Conservation (phyloP, 2,329 filamentous ascomycete genomes). For the Trichoderma polysporum region DNA sequence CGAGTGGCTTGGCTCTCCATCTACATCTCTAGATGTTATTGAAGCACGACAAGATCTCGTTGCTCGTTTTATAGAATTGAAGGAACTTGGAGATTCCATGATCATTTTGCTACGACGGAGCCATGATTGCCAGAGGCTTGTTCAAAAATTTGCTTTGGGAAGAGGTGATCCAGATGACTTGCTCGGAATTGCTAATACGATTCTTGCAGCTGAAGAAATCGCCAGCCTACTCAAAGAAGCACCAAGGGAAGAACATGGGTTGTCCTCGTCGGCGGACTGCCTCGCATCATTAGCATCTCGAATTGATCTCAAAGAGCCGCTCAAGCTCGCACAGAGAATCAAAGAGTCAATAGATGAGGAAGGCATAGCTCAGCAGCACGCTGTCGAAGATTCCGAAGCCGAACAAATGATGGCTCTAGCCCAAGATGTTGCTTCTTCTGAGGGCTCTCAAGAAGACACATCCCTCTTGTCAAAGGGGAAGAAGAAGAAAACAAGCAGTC, state of each 20-base stretch:
- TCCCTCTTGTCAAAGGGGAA: constrained; percentile 55
- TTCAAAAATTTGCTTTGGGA: constrained; percentile 92
- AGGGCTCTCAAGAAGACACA: constrained; percentile 60
- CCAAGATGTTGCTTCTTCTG: constrained; percentile 65
- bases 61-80: constrained; percentile 66
- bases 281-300: constrained; percentile 51
- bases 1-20: constrained; percentile 85
- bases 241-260: constrained; percentile 20
- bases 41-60: constrained; percentile 80
- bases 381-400: constrained; percentile 70
- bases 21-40: constrained; percentile 80
- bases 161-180: constrained; percentile 91
- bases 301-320: constrained; percentile 66
- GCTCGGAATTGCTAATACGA: constrained; percentile 77
- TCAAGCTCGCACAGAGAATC: constrained; percentile 69
- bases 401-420: constrained; percentile 71
- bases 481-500: constrained; percentile 46
- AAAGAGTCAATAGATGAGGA: constrained; percentile 86
- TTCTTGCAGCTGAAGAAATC: constrained; percentile 70
- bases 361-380: constrained; percentile 77
- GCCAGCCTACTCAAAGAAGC: constrained; percentile 44
- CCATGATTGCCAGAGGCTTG: constrained; percentile 82
- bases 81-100: constrained; percentile 68
- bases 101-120: constrained; percentile 68
- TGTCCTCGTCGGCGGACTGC: constrained; percentile 33